These are phyloP conservation scores for Thymus mandschuricus DNA, from an alignment of 257 asterid species.

Conservation along the genomic window DNA sequence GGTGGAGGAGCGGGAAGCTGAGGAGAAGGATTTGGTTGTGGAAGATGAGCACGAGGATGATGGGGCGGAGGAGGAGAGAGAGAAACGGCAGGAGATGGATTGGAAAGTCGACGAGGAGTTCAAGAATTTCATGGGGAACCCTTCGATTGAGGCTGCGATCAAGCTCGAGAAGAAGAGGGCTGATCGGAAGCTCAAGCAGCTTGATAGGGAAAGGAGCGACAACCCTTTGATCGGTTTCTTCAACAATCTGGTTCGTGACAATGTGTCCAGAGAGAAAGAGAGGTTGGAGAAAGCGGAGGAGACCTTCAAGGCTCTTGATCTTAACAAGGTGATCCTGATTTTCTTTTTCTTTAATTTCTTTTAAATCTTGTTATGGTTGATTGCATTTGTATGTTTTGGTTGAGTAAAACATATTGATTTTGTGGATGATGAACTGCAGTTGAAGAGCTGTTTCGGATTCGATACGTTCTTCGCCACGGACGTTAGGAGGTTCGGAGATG, in stretches of 20 bases:
- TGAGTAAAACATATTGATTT: background rate
- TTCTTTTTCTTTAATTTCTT: background rate
- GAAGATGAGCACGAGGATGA: slow-evolving; percentile 26
- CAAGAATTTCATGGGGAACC: slow-evolving; percentile 95
- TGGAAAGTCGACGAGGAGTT: slow-evolving; percentile 91
- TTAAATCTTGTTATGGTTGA: background rate
- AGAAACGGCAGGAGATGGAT: slow-evolving; percentile 77
- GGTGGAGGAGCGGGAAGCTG: slow-evolving; percentile 50
- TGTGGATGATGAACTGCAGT: slow-evolving; percentile 45
- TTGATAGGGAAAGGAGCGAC: slow-evolving; percentile 65
- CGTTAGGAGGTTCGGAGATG: slow-evolving; percentile 93
- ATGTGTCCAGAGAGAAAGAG: slow-evolving; percentile 69
- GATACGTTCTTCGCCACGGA: slow-evolving; percentile 87
- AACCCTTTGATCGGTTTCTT: slow-evolving; percentile 65
- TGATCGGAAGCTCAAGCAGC: slow-evolving; percentile 80
- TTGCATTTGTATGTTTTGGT: background rate
- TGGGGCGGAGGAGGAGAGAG: slow-evolving; percentile 50
- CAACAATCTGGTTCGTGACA: slow-evolving; percentile 60
- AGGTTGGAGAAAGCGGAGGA: slow-evolving; percentile 83
- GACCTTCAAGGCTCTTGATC: slow-evolving; percentile 89
- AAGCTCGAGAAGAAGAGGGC: slow-evolving; percentile 95
- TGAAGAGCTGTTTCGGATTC: slow-evolving; percentile 84
- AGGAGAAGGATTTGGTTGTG: slow-evolving; percentile 35
- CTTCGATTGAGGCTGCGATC: slow-evolving; percentile 94
- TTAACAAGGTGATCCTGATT: slow-evolving; percentile 64